phyloP scores from a whole-genome alignment of 1,284 basidiomycete species.

The Ceratobasidium sp. region DNA sequence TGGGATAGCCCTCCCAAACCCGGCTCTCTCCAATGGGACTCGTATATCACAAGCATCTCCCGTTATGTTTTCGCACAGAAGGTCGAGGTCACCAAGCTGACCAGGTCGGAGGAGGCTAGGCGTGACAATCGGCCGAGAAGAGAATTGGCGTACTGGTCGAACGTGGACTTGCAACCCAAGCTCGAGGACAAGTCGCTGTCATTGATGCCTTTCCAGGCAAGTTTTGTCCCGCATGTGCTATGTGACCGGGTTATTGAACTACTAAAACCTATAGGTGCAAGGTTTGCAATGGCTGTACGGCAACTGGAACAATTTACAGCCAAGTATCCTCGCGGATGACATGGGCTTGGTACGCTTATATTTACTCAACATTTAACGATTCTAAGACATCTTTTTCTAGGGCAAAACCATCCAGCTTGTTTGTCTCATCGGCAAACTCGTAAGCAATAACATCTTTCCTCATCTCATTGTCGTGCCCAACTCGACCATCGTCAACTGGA shows the following conservation, averaged over 20 bases:
- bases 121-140: slow-evolving; percentile 65
- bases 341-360: slow-evolving; percentile 85
- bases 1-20: slow-evolving; percentile 88
- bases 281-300: slow-evolving; percentile 94
- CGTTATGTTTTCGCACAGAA: slow-evolving; percentile 73
- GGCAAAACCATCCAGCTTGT: slow-evolving; percentile 96
- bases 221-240: slow-evolving; percentile 47
- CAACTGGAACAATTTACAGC: slow-evolving; percentile 89
- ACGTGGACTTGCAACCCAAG: slow-evolving; percentile 63
- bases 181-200: slow-evolving; percentile 68
- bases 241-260: background rate
- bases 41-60: slow-evolving; percentile 74
- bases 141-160: slow-evolving; percentile 60
- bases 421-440: slow-evolving; percentile 85
- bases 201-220: slow-evolving; percentile 88
- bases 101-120: slow-evolving; percentile 55
- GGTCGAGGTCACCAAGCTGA: slow-evolving; percentile 70
- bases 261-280: slow-evolving; percentile 69
- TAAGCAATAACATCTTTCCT: slow-evolving; percentile 73
- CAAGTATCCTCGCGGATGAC: slow-evolving; percentile 97
- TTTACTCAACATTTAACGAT: slow-evolving; percentile 1
- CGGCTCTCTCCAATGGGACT: slow-evolving; percentile 68
- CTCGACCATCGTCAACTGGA: slow-evolving; percentile 90
- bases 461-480: slow-evolving; percentile 94
- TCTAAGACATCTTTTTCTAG: slow-evolving; percentile 57